A percentile compares a stretch with the other conserved stretches of the same genome.
Evolutionary conservation across 164 flowering plant genomes (phyloP).

Genomic region (Magnolia officinalis): DNA sequence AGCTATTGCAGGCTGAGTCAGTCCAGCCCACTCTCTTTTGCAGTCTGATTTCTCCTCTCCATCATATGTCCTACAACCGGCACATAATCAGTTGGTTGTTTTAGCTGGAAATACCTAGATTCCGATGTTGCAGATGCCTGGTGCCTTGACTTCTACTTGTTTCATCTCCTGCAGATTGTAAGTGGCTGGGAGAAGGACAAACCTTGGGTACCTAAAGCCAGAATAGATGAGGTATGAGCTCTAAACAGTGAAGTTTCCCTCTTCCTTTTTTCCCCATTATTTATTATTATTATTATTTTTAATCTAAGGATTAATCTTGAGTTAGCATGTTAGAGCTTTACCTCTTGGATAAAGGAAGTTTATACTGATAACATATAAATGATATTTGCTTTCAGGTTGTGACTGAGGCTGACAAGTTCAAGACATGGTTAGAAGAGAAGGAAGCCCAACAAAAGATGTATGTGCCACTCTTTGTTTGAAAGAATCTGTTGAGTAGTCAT

Average conservation of each 20-base stretch:
- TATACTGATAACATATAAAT: background rate
- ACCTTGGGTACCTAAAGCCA: conserved; percentile 82
- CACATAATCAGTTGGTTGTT: background rate
- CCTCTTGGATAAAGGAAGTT: background rate
- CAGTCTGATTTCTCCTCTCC: background rate
- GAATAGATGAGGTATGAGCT: conserved; percentile 67
- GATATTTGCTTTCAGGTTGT: conserved; percentile 47
- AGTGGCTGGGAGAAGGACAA: conserved; percentile 74
- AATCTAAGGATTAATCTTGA: background rate
- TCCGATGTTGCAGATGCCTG: background rate
- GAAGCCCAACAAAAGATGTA: conserved; percentile 83
- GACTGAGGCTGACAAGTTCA: conserved; percentile 55
- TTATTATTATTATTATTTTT: background rate
- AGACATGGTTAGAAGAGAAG: conserved; percentile 77
- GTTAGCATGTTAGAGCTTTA: background rate
- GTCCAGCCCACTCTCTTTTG: too few species aligned
- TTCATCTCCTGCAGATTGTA: conserved; percentile 45
- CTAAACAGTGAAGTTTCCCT: background rate
- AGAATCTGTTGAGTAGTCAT: background rate
- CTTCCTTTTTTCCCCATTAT: background rate
- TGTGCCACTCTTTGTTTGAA: conserved; percentile 19
- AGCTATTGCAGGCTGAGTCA: too few species aligned
- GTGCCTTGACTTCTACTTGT: background rate
- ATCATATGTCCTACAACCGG: background rate
- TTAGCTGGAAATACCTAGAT: background rate